phyloP scores from a whole-genome alignment of 2,329 filamentous ascomycete genomes.

The Rhynchosporium graminicola region DNA sequence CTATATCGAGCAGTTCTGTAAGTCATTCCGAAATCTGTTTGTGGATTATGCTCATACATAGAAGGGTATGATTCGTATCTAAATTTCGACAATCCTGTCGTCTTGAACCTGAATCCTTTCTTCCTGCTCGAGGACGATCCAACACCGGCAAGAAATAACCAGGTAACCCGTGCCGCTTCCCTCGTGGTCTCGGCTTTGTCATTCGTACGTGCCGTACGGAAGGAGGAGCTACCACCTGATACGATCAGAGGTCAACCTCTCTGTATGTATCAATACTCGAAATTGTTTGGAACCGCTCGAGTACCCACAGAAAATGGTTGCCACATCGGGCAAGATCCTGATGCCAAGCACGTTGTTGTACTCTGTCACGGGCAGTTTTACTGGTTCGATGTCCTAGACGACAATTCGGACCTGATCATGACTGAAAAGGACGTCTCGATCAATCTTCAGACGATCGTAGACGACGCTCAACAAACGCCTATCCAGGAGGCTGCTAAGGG shows the following conservation, averaged over 20 bases:
- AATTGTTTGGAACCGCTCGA: constrained; percentile 90
- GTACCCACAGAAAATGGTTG: constrained; percentile 94
- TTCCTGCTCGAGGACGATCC: constrained; percentile 97
- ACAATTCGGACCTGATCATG: constrained; percentile 96
- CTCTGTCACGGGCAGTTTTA: constrained; percentile 96
- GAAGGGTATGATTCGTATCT: constrained; percentile 98
- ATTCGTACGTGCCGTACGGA: constrained; percentile 89
- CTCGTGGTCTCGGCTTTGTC: constrained; percentile 86
- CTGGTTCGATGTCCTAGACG: constrained; percentile 97
- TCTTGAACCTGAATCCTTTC: constrained; percentile 96
- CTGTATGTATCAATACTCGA: constrained; percentile 98
- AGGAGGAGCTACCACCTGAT: constrained; percentile 90
- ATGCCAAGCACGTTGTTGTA: constrained; percentile 91
- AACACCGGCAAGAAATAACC: constrained; percentile 92
- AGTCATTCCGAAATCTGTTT: constrained; percentile 42
- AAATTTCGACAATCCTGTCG: constrained; percentile 96
- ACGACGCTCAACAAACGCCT: constrained; percentile 85
- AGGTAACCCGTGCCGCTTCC: constrained; percentile 91
- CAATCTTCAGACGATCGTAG: constrained; percentile 88
- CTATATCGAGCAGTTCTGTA: constrained; percentile 99
- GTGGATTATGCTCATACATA: constrained; percentile 17
- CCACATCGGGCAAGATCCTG: constrained; percentile 90
- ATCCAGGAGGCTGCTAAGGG: constrained; percentile 96
- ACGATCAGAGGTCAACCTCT: constrained; percentile 79
- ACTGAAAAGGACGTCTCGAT: constrained; percentile 89